Evolutionary conservation across 345 rosid species (phyloP).

Genomic region (Chamaenerion angustifolium): DNA sequence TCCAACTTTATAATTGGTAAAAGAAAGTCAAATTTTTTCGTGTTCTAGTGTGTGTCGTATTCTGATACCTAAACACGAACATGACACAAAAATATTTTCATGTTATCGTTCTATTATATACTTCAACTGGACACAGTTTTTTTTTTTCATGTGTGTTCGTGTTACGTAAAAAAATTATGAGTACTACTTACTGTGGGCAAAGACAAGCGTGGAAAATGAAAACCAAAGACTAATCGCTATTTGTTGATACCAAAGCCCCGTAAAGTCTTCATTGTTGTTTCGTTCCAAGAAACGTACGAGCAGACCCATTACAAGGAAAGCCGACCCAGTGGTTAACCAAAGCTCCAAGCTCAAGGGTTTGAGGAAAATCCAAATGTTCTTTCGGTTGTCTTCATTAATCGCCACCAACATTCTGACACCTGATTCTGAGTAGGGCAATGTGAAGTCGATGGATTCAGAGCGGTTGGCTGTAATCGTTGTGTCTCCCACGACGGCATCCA

Average conservation of each 20-base stretch:
- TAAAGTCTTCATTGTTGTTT: slow-evolving; percentile 48
- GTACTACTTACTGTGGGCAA: slow-evolving; percentile 22
- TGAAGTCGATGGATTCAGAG: slow-evolving; percentile 39
- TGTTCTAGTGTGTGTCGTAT: too few species aligned
- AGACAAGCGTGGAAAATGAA: slow-evolving; percentile 58
- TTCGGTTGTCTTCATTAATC: slow-evolving; percentile 17
- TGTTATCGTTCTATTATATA: too few species aligned
- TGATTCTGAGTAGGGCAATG: slow-evolving; percentile 53
- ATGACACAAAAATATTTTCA: too few species aligned
- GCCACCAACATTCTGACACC: slow-evolving; percentile 69
- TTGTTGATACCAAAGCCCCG: slow-evolving; percentile 33
- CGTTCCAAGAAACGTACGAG: slow-evolving; percentile 64
- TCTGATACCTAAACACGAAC: too few species aligned
- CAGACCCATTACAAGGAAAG: slow-evolving; percentile 42
- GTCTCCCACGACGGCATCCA: slow-evolving; percentile 61
- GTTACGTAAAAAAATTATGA: too few species aligned
- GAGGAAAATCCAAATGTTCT: slow-evolving; percentile 54
- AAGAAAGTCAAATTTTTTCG: too few species aligned
- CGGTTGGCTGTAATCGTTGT: slow-evolving; percentile 35
- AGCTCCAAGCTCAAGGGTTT: slow-evolving; percentile 52
- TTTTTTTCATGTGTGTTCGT: too few species aligned
- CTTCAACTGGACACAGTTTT: too few species aligned
- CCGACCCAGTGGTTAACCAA: slow-evolving; percentile 44
- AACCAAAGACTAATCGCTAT: slow-evolving; percentile 51
- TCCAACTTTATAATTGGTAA: too few species aligned